Evolutionary conservation across 805 yeast genomes (phyloP), one percentile per base, ranked within the genome.

Genomic region (Kazachstania bromeliacearum): DNA sequence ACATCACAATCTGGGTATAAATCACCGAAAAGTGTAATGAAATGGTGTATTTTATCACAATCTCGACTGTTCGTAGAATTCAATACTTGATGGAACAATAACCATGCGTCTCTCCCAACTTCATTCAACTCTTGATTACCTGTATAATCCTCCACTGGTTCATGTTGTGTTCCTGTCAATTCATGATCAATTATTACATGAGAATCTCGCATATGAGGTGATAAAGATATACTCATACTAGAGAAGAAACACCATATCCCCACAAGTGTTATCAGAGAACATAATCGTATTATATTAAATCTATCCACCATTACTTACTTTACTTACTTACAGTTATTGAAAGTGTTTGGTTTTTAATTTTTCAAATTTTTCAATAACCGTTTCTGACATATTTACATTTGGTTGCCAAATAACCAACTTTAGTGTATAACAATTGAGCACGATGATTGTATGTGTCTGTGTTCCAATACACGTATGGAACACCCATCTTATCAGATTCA

Each of bases 1-100:
- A n/a, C n/a, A 5, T 28, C 29, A 18, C 94, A 94, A 62, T 96
- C 89, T 0, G 98, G 98, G 46, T 92, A 92, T 7, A 88, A 88
- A 48, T 87, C 84, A 1, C 92, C 85, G 61, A 88, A 87, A 23
- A 84, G 62, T 16, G 73, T 62, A 13, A 92, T 69, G 54, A 76
- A 89, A 65, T 71, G 13, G 8, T 26, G n/a, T 17, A 26, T 8
- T 4, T 17, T 10, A 9, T 26, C 15, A 26, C 29, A 26, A 3
- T 5, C 6, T 26, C 14, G n/a, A 14, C 14, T 17, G 15, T 26
- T 26, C n/a, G 29, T 26, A 10, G 9, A 10, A 13, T 29, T 23
- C 19, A 35, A n/a, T n/a, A 28, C 16, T 18, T 28, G 14, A 16
- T 35, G 37, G 23, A 35, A 35, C 25, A 22, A 19, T 13, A 29